Conservation (phyloP, 2,329 filamentous ascomycete genomes). For the Cercospora janseana region DNA sequence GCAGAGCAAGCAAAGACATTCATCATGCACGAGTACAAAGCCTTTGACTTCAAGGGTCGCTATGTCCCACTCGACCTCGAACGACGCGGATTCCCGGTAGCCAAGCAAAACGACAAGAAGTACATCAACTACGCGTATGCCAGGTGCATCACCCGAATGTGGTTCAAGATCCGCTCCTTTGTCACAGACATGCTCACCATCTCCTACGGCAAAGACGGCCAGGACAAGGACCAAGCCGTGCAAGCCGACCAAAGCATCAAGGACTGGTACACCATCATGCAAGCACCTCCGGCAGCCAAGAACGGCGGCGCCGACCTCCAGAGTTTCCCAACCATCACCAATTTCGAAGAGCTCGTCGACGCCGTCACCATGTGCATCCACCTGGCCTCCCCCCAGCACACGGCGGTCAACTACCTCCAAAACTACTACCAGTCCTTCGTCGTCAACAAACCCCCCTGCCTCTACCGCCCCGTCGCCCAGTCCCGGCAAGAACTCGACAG, state of each 20-base stretch:
- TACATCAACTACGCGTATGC: slow-evolving; percentile 54
- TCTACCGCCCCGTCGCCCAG: slow-evolving; percentile 38
- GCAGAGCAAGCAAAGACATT: slow-evolving; percentile 41
- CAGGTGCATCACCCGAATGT: slow-evolving; percentile 48
- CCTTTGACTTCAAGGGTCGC: slow-evolving; percentile 46
- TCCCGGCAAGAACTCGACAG: slow-evolving; percentile 18
- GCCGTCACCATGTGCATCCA: slow-evolving; percentile 55
- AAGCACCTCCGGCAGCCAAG: slow-evolving; percentile 13
- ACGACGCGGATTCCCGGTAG: slow-evolving; percentile 45
- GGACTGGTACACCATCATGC: slow-evolving; percentile 46
- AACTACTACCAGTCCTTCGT: slow-evolving; percentile 53
- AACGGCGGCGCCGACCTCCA: slow-evolving; percentile 41
- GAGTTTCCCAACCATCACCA: slow-evolving; percentile 46
- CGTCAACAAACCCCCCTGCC: slow-evolving; percentile 44
- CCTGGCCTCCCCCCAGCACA: slow-evolving; percentile 52
- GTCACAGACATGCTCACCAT: slow-evolving; percentile 34
- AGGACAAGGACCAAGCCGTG: slow-evolving; percentile 39
- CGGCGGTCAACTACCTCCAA: slow-evolving; percentile 54
- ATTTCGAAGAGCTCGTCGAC: slow-evolving; percentile 46
- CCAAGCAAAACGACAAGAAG: slow-evolving; percentile 33
- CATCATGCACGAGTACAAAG: slow-evolving; percentile 44
- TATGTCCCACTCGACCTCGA: slow-evolving; percentile 50
- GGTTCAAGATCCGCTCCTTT: slow-evolving; percentile 46
- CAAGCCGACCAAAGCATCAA: slow-evolving; percentile 38
- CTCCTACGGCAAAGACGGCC: slow-evolving; percentile 25